Percentiles rank a stretch among this genome's conserved stretches.
Evolutionary conservation across 345 rosid species (phyloP).

Genomic region (Rhizophora mangle): DNA sequence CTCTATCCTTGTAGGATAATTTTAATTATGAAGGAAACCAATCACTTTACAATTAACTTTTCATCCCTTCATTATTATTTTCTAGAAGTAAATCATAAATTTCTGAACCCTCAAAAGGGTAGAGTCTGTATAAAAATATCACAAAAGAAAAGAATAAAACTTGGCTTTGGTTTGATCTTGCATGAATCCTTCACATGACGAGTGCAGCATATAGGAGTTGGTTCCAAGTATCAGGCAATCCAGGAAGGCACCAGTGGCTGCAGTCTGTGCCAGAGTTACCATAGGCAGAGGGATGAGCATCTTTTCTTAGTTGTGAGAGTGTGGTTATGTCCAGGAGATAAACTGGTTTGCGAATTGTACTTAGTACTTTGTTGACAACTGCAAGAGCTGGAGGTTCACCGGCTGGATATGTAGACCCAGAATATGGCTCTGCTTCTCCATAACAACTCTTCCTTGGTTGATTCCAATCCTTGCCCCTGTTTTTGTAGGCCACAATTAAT

Average conservation of each 20-base stretch:
- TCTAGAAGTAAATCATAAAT: conserved; percentile 14
- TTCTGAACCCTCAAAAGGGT: conserved; percentile 8
- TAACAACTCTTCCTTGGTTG: conserved; percentile 56
- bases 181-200: conserved; percentile 35
- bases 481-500: background rate
- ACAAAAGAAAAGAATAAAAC: background rate
- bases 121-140: conserved; percentile 12
- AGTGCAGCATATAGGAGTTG: conserved; percentile 93
- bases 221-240: conserved; percentile 95
- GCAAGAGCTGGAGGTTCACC: conserved; percentile 65
- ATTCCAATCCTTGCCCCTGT: conserved; percentile 84
- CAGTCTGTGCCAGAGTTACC: conserved; percentile 63
- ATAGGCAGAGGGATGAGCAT: conserved; percentile 82
- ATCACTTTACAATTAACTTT: conserved; percentile 39
- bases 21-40: conserved; percentile 17
- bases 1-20: background rate
- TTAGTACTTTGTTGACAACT: conserved; percentile 53
- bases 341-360: conserved; percentile 54
- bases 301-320: conserved; percentile 82
- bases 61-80: conserved; percentile 10
- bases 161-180: background rate
- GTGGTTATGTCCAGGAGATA: conserved; percentile 80
- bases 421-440: conserved; percentile 60
- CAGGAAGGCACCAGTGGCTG: conserved; percentile 98
- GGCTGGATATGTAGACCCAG: conserved; percentile 70